Base-by-base conservation (phyloP, 495 filamentous ascomycete genomes). In the Halenospora varia region DNA sequence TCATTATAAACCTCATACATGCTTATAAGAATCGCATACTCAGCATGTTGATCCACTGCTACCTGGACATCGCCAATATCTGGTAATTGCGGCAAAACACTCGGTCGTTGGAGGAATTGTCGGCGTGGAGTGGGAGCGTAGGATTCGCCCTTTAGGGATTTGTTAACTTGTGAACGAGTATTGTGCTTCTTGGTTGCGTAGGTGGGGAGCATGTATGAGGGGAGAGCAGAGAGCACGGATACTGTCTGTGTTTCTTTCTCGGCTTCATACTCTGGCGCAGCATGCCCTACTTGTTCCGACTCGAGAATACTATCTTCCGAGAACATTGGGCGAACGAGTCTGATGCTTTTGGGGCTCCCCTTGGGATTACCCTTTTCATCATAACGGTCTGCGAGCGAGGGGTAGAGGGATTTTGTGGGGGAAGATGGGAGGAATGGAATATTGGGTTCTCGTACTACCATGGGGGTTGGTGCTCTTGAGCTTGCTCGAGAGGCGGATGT, bases 1-100 rank as follows among this genome's bases (percentile, higher is more conserved):
- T 98, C 94, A 70, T 97, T 97, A 75, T 98, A 97, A 17, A 98
- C 94, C 71, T 98, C 95, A 71, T 97, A 98, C 94, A 97, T 98
- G 17, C 90, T 96, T 1, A 97, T 78, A 8, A 98, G 68, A 56
- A 98, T 84, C 3, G 91, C 86, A 65, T 96, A 97, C 59, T 97
- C 91, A 54, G 88, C 81, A 20, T 81, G 82, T 0, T 79, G 74
- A 53, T 94, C 90, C 56, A 84, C 75, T 3, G 84, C 78, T 0
- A 92, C 71, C 10, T 77, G 71, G 10, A 96, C 71, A 51, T 88
- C 77, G 69, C 81, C 81, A 52, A 96, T 82, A 62, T 90, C 83
- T 10, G 94, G 94, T 2, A 79, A 73, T 52, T 86, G 81, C 0
- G 92, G 90, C 1, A 90, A 71, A 0, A 78, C 73, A 20, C 80